Percentiles rank a stretch among this genome's conserved stretches.
These are phyloP conservation scores for Pinus albicaulis DNA, from an alignment of 75 land plant species.

Conservation along the genomic window DNA sequence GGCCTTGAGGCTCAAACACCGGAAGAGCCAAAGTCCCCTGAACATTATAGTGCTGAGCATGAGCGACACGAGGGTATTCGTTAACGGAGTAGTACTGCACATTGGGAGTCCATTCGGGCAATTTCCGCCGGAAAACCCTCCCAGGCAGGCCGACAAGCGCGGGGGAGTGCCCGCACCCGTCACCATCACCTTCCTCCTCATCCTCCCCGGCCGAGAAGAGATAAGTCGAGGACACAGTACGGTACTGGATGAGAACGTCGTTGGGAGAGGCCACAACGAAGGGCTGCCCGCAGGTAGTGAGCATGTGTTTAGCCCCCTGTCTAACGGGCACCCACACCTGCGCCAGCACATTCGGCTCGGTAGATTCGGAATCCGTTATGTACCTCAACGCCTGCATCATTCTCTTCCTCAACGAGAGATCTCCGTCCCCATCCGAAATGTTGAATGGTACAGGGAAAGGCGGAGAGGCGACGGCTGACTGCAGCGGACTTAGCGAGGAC, in stretches of 20 bases:
- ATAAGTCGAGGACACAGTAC: conserved; percentile 54
- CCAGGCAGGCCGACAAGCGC: conserved; percentile 71
- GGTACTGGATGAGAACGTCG: conserved; percentile 51
- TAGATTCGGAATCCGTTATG: conserved; percentile 46
- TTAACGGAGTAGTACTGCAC: conserved; percentile 72
- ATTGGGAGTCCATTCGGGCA: conserved; percentile 94
- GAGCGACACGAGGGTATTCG: conserved; percentile 66
- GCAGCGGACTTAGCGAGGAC: too few relatives aligned
- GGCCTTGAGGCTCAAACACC: conserved; percentile 51
- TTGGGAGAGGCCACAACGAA: conserved; percentile 56
- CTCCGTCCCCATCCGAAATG: neutral
- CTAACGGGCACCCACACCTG: conserved; percentile 91
- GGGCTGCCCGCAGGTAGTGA: conserved; percentile 85
- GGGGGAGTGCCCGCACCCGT: neutral
- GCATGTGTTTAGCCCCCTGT: conserved; percentile 39
- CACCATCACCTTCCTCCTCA: neutral
- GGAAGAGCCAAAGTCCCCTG: conserved; percentile 81
- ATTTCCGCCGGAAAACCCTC: conserved; percentile 64
- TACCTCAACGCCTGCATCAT: conserved; percentile 65
- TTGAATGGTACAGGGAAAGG: too few relatives aligned
- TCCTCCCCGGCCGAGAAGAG: conserved; percentile 47
- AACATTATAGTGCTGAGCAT: conserved; percentile 72
- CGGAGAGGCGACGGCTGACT: too few relatives aligned
- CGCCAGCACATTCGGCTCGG: conserved; percentile 52
- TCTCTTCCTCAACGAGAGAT: conserved; percentile 32